These are phyloP conservation scores for Russula earlei DNA, from an alignment of 768 basidiomycete species.

Conservation along the genomic window DNA sequence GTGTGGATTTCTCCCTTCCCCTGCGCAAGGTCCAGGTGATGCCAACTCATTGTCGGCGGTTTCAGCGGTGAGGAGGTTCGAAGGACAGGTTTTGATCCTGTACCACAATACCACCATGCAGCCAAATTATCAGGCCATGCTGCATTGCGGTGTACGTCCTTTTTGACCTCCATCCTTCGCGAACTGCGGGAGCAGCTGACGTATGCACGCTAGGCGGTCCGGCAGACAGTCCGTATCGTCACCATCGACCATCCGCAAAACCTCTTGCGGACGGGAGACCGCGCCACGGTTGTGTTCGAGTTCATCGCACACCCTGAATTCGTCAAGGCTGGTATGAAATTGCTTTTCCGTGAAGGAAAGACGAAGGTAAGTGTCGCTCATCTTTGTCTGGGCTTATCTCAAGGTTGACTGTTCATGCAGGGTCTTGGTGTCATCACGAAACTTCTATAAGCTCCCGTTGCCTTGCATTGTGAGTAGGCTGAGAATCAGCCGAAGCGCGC, in stretches of 20 bases:
- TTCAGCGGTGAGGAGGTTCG: constrained; percentile 75
- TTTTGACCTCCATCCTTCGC: background rate
- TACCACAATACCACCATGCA: constrained; percentile 94
- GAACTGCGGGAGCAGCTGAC: constrained; percentile 9
- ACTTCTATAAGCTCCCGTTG: constrained; percentile 34
- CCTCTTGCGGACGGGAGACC: constrained; percentile 87
- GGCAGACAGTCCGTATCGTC: constrained; percentile 88
- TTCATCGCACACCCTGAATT: constrained; percentile 90
- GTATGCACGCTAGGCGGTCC: constrained; percentile 63
- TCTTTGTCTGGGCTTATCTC: background rate
- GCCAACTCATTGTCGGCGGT: background rate
- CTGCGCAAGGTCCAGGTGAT: background rate
- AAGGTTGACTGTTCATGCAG: constrained; percentile 28
- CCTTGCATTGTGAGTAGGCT: background rate
- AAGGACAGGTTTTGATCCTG: constrained; percentile 87
- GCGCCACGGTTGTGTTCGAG: constrained; percentile 90
- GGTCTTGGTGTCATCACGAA: constrained; percentile 71
- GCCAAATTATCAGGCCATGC: constrained; percentile 91
- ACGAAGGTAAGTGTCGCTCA: constrained; percentile 60
- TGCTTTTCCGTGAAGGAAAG: constrained; percentile 91
- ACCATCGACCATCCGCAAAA: constrained; percentile 86
- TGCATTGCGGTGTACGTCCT: constrained; percentile 73
- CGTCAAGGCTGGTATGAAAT: constrained; percentile 87
- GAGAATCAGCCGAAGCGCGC: constrained; percentile 45
- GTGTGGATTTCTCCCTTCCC: constrained; percentile 30